phyloP scores from a whole-genome alignment of 169 alveolate species.

The Cryptosporidium felis region DNA sequence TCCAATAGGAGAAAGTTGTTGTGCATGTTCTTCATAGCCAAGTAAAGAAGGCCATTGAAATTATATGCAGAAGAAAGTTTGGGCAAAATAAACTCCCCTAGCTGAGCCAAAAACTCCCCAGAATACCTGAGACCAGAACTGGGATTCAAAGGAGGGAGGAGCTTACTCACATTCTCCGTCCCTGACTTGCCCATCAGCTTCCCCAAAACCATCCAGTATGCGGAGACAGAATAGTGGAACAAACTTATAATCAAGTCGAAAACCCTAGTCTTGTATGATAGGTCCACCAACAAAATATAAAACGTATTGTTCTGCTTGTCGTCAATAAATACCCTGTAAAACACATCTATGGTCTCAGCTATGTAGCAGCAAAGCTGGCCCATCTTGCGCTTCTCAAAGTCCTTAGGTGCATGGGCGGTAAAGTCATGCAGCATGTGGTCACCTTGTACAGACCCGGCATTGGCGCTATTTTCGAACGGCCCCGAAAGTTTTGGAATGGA shows the following conservation, averaged over 20 bases:
- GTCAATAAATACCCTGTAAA: constrained; percentile 49
- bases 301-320: constrained; percentile 62
- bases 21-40: constrained; percentile 59
- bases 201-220: constrained; percentile 41
- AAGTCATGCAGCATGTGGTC: not conserved
- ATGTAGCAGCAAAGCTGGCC: constrained; percentile 64
- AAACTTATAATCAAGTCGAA: constrained; percentile 10
- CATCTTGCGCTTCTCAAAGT: not conserved
- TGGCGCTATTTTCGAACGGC: constrained; percentile 3
- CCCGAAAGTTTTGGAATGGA: constrained; percentile 11
- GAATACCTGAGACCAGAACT: constrained; percentile 14
- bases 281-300: constrained; percentile 33
- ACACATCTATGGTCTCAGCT: constrained; percentile 43
- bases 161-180: constrained; percentile 15
- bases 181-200: constrained; percentile 9
- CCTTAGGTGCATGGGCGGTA: not conserved
- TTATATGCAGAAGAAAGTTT: constrained; percentile 15
- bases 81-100: constrained; percentile 9
- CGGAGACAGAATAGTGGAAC: constrained; percentile 41
- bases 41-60: constrained; percentile 30
- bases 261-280: constrained; percentile 37
- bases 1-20: constrained; percentile 44
- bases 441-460: not conserved
- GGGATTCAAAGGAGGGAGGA: constrained; percentile 52
- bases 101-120: not conserved